A percentile compares a stretch with the other conserved stretches of the same genome.
Conservation (phyloP, 192 early-diverging fungal species). For the Coemansia aciculifera region DNA sequence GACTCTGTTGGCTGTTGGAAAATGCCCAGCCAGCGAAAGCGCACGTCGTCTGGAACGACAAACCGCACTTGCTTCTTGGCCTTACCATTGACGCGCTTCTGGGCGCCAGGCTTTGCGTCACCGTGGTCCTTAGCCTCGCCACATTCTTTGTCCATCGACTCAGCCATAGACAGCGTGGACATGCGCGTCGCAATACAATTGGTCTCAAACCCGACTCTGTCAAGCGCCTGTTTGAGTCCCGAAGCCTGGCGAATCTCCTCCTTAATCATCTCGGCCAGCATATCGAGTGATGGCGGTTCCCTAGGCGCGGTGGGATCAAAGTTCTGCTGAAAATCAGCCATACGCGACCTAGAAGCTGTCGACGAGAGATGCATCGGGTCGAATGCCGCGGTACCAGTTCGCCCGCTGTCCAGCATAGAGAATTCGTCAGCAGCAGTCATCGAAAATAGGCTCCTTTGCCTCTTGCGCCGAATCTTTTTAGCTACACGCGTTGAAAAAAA, state of each 20-base stretch:
- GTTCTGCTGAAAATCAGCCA: neutral
- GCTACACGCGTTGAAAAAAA: conserved; percentile 10
- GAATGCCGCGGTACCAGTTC: conserved; percentile 16
- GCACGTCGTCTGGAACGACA: conserved; percentile 49
- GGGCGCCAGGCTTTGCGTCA: neutral
- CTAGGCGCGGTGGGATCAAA: conserved; percentile 6
- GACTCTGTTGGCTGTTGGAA: conserved; percentile 46
- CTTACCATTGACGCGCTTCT: neutral
- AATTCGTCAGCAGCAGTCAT: conserved; percentile 50
- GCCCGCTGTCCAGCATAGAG: conserved; percentile 45
- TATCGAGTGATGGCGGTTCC: conserved; percentile 43
- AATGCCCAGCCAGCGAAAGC: conserved; percentile 55
- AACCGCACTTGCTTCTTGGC: conserved; percentile 42
- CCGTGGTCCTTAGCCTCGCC: neutral
- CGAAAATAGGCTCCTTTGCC: conserved; percentile 53
- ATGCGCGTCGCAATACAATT: conserved; percentile 35
- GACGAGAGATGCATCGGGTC: conserved; percentile 26
- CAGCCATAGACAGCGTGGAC: conserved; percentile 18
- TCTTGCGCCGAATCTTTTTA: conserved; percentile 50
- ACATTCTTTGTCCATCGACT: neutral
- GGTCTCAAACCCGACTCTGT: conserved; percentile 38
- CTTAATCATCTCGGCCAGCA: conserved; percentile 54
- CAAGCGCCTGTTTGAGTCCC: conserved; percentile 46
- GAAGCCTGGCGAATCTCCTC: conserved; percentile 57
- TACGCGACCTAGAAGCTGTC: neutral